Conservation (phyloP, 2,329 filamentous ascomycete species). For the Endocalyx cinctus region DNA sequence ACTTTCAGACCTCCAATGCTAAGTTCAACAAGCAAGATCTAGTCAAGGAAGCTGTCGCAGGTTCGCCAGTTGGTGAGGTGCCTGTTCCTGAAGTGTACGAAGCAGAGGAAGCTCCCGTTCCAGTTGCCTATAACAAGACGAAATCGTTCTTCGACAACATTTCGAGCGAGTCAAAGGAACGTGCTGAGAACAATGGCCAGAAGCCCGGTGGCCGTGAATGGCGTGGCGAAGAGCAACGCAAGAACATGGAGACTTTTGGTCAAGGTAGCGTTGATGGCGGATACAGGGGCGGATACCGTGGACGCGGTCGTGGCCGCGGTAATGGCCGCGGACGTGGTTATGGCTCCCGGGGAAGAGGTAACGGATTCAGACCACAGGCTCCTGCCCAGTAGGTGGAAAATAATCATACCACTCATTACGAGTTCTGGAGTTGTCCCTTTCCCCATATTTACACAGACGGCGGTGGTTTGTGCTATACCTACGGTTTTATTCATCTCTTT, state of each 20-base stretch:
- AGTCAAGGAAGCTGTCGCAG: slow-evolving; percentile 81
- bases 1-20: slow-evolving; percentile 81
- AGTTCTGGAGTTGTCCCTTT: too few relatives aligned
- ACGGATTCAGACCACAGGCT: slow-evolving; percentile 13
- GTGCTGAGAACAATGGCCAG: slow-evolving; percentile 65
- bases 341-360: slow-evolving; percentile 32
- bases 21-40: slow-evolving; percentile 86
- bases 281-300: slow-evolving; percentile 71
- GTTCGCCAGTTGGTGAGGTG: slow-evolving; percentile 60
- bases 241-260: slow-evolving; percentile 96
- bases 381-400: slow-evolving; percentile 15
- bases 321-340: slow-evolving; percentile 42
- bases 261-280: slow-evolving; percentile 88
- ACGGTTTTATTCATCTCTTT: too few relatives aligned
- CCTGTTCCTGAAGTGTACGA: slow-evolving; percentile 35
- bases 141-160: slow-evolving; percentile 98
- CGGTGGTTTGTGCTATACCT: too few relatives aligned
- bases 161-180: slow-evolving; percentile 86
- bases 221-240: slow-evolving; percentile 86
- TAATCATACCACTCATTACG: too few relatives aligned
- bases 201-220: slow-evolving; percentile 79
- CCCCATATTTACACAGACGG: too few relatives aligned
- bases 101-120: slow-evolving; percentile 26
- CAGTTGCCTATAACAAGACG: slow-evolving; percentile 74
- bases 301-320: slow-evolving; percentile 71